A percentile compares a stretch with the other conserved stretches of the same genome.
These are phyloP conservation scores for Coniferiporia weirii DNA, from an alignment of 1,284 basidiomycete species.

Conservation along the genomic window DNA sequence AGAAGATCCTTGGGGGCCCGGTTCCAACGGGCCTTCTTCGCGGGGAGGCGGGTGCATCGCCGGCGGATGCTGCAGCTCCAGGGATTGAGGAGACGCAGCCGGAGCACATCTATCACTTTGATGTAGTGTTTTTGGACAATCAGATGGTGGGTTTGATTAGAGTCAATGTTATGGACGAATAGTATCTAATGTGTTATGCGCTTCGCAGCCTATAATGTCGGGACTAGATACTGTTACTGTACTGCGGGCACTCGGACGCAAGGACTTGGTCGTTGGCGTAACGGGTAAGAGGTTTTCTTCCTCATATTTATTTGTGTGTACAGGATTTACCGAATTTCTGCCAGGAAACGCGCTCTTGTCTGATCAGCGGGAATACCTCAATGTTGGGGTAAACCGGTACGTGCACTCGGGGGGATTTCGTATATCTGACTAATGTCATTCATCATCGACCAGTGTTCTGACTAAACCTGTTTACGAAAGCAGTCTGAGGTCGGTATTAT, in stretches of 20 bases:
- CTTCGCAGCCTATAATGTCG: slow-evolving; percentile 20
- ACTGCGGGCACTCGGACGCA: slow-evolving; percentile 17
- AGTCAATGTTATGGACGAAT: neutral
- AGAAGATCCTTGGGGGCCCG: slow-evolving; percentile 31
- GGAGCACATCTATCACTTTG: slow-evolving; percentile 19
- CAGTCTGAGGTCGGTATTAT: slow-evolving; percentile 18
- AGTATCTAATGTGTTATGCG: neutral
- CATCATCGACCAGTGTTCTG: slow-evolving; percentile 15
- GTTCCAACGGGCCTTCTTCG: slow-evolving; percentile 6
- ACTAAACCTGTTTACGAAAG: slow-evolving; percentile 21
- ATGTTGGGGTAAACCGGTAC: slow-evolving; percentile 19
- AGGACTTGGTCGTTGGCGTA: slow-evolving; percentile 20
- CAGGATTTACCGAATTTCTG: neutral
- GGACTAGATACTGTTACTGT: slow-evolving; percentile 18
- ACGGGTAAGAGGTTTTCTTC: slow-evolving; percentile 6
- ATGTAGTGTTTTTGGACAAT: slow-evolving; percentile 42
- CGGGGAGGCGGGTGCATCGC: slow-evolving; percentile 2
- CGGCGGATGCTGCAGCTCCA: neutral
- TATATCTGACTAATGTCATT: neutral
- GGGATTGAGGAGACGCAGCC: neutral
- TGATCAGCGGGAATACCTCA: slow-evolving; percentile 22
- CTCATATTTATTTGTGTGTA: neutral
- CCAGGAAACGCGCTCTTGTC: slow-evolving; percentile 20
- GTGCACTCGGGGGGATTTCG: neutral
- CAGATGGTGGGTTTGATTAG: slow-evolving; percentile 25